A percentile compares a stretch with the other conserved stretches of the same genome.
These are phyloP conservation scores for Colletotrichum musae DNA, from an alignment of 2,329 filamentous ascomycete genomes.

Conservation along the genomic window DNA sequence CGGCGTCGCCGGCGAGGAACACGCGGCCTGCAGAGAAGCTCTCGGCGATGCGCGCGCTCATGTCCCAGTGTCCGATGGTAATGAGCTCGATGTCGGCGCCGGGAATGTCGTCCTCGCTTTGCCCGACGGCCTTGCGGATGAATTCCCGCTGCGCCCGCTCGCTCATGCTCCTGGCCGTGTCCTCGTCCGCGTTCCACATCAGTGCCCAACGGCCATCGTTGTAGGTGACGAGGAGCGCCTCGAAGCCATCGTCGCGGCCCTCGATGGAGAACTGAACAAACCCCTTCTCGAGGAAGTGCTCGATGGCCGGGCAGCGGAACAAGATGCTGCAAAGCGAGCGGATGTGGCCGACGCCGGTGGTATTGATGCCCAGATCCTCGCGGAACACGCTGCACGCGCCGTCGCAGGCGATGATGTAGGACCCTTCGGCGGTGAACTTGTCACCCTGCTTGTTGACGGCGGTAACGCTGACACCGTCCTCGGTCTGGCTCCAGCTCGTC, in stretches of 20 bases:
- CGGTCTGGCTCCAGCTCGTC: conserved; percentile 46
- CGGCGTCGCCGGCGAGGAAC: conserved; percentile 41
- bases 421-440: conserved; percentile 46
- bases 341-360: conserved; percentile 49
- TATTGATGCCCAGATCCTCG: conserved; percentile 46
- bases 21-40: conserved; percentile 30
- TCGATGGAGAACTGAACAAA: conserved; percentile 52
- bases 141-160: conserved; percentile 11
- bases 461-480: conserved; percentile 17
- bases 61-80: conserved; percentile 44
- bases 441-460: not conserved
- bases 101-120: not conserved
- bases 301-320: conserved; percentile 49
- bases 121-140: conserved; percentile 15
- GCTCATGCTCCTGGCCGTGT: not conserved
- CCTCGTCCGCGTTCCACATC: conserved; percentile 16
- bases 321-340: conserved; percentile 53
- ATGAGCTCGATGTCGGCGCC: conserved; percentile 42
- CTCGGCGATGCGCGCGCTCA: conserved; percentile 37
- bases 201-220: conserved; percentile 44
- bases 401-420: conserved; percentile 57
- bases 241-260: conserved; percentile 44
- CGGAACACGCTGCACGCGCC: conserved; percentile 49
- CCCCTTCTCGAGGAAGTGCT: conserved; percentile 48
- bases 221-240: conserved; percentile 46